Evolutionary conservation across 345 rosid genomes (phyloP), one percentile per base, ranked within the genome.

Genomic region (Luvunga scandens): DNA sequence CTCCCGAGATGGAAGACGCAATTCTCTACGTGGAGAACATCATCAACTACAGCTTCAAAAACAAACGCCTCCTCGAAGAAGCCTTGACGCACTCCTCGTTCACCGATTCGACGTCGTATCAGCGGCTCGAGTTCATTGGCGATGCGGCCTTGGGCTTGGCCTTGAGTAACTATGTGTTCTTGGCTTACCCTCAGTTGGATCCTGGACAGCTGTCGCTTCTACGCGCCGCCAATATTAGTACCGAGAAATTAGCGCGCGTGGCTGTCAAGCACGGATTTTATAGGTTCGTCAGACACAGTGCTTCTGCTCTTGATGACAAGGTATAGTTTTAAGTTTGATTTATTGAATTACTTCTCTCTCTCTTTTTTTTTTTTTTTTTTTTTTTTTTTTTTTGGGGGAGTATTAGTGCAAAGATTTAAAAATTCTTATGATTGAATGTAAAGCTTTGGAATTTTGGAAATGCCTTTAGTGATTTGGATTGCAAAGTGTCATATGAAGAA

Each of bases 221-320:
- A 36, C 88, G 97, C 39, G 82, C 97, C 24, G 93, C 91, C 50
- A 93, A 90, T 64, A 80, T 88, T 14, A 89, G 95, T 45, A 94
- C 89, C 4, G 98, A 94, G 89, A 94, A 93, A 69, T 88, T 94
- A 56, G 95, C 98, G 13, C 97, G 97, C 30, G 91, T 90, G 34
- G 88, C 98, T 33, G 71, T 91, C 71, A 85, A 66, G 14, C 93
- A 84, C 28, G 82, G 86, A 0, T 85, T 95, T 10, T 90, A 87
- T 55, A 34, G 31, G 7, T 86, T 82, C 55, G 72, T 92, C 19
- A 81, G 90, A 21, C 91, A 81, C 79, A 89, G 82, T 71, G 81
- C 86, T 60, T 27, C 75, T 63, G 6, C 84, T 1, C 84, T 89
- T n/a, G 93, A 89, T 22, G 86, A 85, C 6, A 87, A 85, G 93